Percentiles rank a stretch among this genome's conserved stretches.
Evolutionary conservation across 345 rosid genomes (phyloP).

Genomic region (Corchorus olitorius): DNA sequence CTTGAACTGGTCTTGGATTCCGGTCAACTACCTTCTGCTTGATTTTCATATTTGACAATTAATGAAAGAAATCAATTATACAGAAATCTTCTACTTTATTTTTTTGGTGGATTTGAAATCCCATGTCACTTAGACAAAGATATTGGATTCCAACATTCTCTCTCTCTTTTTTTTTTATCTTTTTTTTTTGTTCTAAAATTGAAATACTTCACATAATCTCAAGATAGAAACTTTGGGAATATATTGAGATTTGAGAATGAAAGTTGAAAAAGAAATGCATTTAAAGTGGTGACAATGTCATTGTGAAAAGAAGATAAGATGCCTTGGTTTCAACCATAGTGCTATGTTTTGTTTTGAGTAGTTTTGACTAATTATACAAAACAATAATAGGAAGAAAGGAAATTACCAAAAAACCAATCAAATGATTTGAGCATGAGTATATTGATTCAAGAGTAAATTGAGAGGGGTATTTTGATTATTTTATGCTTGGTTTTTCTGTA

Average conservation of each 20-base stretch:
- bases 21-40: conserved; percentile 25
- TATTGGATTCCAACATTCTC: no score
- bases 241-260: background rate
- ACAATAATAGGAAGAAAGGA: no score
- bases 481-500: no score
- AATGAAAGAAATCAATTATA: background rate
- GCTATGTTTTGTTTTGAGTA: background rate
- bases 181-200: background rate
- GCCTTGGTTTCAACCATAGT: background rate
- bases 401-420: no score
- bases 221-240: background rate
- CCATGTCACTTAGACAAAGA: background rate
- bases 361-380: background rate
- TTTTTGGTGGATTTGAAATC: background rate
- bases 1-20: background rate
- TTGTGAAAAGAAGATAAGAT: conserved; percentile 8
- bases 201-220: background rate
- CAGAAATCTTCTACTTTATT: background rate
- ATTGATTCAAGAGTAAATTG: no score
- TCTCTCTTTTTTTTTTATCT: no score
- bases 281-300: background rate
- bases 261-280: background rate
- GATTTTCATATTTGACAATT: background rate
- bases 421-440: no score
- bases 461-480: no score